Conservation (phyloP, 2,329 filamentous ascomycete species). For the Talaromyces atroroseus region DNA sequence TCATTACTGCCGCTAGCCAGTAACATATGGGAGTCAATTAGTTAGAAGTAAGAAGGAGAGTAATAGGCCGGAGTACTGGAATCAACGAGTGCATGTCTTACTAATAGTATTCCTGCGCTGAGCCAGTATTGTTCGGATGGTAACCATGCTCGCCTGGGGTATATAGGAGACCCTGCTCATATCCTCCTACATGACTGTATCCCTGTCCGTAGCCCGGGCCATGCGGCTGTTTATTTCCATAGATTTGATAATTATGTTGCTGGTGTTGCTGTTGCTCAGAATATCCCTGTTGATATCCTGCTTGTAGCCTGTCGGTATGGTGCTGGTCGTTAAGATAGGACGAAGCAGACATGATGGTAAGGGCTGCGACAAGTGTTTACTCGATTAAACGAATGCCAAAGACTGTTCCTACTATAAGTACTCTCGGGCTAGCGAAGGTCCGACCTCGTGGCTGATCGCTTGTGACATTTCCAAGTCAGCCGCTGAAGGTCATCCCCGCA, state of each 20-base stretch:
- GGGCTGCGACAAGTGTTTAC: neutral
- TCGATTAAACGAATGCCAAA: neutral
- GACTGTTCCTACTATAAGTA: no score
- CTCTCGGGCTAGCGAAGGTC: neutral
- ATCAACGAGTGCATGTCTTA: neutral
- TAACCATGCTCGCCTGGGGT: neutral
- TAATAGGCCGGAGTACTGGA: neutral
- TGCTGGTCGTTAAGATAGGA: conserved; percentile 10
- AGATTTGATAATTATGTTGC: conserved; percentile 15
- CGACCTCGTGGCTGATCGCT: neutral
- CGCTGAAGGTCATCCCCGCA: conserved; percentile 2
- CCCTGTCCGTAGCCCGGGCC: conserved; percentile 24
- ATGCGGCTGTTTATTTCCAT: conserved; percentile 15
- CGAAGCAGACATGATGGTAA: conserved; percentile 11
- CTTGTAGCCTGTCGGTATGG: neutral
- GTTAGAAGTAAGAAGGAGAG: neutral
- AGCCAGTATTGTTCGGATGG: conserved; percentile 1
- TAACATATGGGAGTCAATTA: neutral
- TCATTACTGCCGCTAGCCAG: neutral
- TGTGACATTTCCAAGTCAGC: neutral
- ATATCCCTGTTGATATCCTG: conserved; percentile 3
- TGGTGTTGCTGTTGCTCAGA: conserved; percentile 11
- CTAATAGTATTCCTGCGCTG: conserved; percentile 12
- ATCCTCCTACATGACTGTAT: neutral
- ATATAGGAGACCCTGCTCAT: neutral